phyloP scores from a whole-genome alignment of 2,329 filamentous ascomycete species.

The Nannizziopsis barbatae region DNA sequence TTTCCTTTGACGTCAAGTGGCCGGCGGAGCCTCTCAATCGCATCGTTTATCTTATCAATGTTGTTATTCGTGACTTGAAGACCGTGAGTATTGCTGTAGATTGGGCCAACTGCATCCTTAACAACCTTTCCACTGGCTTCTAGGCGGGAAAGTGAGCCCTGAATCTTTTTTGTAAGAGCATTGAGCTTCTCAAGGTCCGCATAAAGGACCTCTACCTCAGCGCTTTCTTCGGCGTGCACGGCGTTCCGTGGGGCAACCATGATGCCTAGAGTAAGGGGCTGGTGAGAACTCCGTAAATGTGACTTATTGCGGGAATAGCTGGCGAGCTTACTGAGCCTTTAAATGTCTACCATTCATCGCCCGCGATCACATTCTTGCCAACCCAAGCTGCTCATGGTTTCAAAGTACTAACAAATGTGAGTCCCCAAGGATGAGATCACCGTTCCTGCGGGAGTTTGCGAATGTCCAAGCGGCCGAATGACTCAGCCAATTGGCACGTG shows the following conservation, averaged over 20 bases:
- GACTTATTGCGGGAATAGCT: too few species aligned
- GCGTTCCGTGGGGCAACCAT: constrained; percentile 48
- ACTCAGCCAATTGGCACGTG: not conserved
- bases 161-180: constrained; percentile 88
- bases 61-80: constrained; percentile 82
- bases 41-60: constrained; percentile 71
- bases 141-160: constrained; percentile 70
- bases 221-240: constrained; percentile 54
- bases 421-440: constrained; percentile 5
- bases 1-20: constrained; percentile 86
- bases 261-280: not conserved
- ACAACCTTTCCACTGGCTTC: constrained; percentile 85
- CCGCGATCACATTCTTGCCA: not conserved
- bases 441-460: not conserved
- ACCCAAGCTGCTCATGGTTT: too few species aligned
- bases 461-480: not conserved
- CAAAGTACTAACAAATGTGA: too few species aligned
- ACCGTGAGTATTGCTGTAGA: constrained; percentile 83
- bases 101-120: constrained; percentile 79
- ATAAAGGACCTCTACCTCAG: constrained; percentile 55
- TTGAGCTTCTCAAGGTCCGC: constrained; percentile 81
- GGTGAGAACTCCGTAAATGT: not conserved
- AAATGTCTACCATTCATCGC: not conserved
- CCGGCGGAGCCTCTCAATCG: constrained; percentile 78
- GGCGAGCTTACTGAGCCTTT: not conserved